These are phyloP conservation scores for Starmerella davenportii DNA, from an alignment of 805 yeast genomes.

Conservation along the genomic window DNA sequence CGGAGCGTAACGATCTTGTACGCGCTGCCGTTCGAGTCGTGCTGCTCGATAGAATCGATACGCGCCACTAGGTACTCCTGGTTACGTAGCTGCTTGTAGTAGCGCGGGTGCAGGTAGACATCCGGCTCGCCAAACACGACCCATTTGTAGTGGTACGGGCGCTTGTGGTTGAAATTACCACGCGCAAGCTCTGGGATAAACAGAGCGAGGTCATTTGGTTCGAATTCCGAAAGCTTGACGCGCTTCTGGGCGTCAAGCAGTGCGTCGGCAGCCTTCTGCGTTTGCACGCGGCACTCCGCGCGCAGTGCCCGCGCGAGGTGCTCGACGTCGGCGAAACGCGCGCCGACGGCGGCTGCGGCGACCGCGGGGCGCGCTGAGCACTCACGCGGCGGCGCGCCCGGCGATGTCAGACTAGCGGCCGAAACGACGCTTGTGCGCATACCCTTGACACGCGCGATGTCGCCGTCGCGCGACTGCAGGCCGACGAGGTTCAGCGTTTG, in stretches of 20 bases:
- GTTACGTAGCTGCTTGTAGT: slow-evolving; percentile 21
- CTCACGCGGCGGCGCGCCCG: background rate
- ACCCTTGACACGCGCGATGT: slow-evolving; percentile 21
- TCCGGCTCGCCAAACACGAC: slow-evolving; percentile 27
- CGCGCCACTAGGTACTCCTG: slow-evolving; percentile 77
- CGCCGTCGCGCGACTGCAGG: slow-evolving; percentile 29
- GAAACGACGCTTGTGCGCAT: slow-evolving; percentile 3
- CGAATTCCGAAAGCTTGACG: slow-evolving; percentile 32
- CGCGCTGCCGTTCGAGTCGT: slow-evolving; percentile 6
- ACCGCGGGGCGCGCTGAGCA: background rate
- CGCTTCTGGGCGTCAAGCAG: slow-evolving; percentile 19
- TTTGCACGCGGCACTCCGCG: slow-evolving; percentile 65
- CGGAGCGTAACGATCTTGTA: background rate
- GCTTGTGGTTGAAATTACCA: slow-evolving; percentile 11
- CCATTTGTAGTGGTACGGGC: background rate
- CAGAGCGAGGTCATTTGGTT: slow-evolving; percentile 57
- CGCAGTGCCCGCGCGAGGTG: slow-evolving; percentile 36
- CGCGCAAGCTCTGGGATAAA: slow-evolving; percentile 49
- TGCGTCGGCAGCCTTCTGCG: slow-evolving; percentile 20
- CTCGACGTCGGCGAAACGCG: slow-evolving; percentile 79
- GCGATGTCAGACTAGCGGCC: background rate
- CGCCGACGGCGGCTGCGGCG: slow-evolving; percentile 29
- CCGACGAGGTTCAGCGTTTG: slow-evolving; percentile 60
- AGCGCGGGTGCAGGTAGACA: slow-evolving; percentile 44
- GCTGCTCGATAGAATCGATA: slow-evolving; percentile 39